Evolutionary conservation across 2,329 filamentous ascomycete species (phyloP), one percentile per base, ranked within the genome.

Genomic region (Amphichorda felina): DNA sequence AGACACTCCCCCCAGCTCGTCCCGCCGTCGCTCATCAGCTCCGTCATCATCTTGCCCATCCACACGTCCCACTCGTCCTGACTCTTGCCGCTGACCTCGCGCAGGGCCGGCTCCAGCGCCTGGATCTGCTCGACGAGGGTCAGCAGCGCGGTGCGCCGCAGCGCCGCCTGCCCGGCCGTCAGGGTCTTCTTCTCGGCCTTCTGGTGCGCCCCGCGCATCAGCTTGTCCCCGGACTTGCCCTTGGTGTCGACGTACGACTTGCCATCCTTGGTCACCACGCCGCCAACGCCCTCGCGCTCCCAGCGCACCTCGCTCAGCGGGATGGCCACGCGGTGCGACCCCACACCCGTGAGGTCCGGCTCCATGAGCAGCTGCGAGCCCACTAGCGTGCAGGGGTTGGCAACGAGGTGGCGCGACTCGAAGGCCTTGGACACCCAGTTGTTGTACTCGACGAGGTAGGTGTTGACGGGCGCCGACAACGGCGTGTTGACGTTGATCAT

Each of bases 1-100:
- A 94, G 60, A 56, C 83, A 89, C 57, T 93, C 85, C 31, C 85
- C 85, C 60, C 75, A 84, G 28, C 71, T 74, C 13, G 81, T 77
- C n/a, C 81, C 81, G 34, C 77, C 76, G 41, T 85, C 77, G 53
- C 80, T 75, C 45, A 89, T 65, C 50, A 93, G 60, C 54, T 87
- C 79, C 33, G 75, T 72, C 67, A 82, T 85, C 78, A 91, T 81
- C 54, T 77, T 80, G 22, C 79, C 75, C 62, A 79, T 77, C 85
- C 85, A 93, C 32, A 74, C 67, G 54, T 87, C 81, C 84, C 84
- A 94, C 57, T 93, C 86, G 46, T 89, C 83, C 50, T 80, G 74
- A 47, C 78, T 82, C 64, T 89, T 89, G 11, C 78, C 81, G 49
- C 81, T 88, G 29, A 74, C 73, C 47, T 89, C 80, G 44, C 79